A percentile compares a stretch with the other conserved stretches of the same genome.
Conservation (phyloP, 2,329 filamentous ascomycete species). For the Trichophyton benhamiae region DNA sequence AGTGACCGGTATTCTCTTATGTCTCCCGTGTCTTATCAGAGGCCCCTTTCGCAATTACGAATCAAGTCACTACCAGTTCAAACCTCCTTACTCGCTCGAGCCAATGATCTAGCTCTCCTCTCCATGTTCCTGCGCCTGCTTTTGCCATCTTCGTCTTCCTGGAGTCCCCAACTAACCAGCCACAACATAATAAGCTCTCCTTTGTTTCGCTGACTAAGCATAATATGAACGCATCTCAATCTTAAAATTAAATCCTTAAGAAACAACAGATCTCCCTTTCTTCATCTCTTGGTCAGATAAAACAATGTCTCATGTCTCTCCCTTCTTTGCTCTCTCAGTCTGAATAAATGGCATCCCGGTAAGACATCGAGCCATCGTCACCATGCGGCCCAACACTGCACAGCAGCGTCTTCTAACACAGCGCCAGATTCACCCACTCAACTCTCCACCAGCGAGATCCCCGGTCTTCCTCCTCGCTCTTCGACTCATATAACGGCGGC, state of each 20-base stretch:
- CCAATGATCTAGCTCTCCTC: not conserved
- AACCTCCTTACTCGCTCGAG: not conserved
- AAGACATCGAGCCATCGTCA: not conserved
- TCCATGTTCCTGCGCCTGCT: not conserved
- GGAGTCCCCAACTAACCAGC: not conserved
- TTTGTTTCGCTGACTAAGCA: not conserved
- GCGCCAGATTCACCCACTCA: conserved; percentile 51
- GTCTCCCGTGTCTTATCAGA: not conserved
- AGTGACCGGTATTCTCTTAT: not conserved
- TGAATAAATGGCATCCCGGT: conserved; percentile 14
- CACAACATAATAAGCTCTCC: not conserved
- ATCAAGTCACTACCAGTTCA: not conserved
- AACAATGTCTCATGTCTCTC: not conserved
- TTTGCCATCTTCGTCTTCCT: not conserved
- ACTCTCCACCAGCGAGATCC: conserved; percentile 56
- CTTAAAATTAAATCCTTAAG: not conserved
- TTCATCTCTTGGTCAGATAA: not conserved
- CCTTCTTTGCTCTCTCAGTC: not conserved
- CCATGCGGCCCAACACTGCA: not conserved
- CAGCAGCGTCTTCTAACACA: not conserved
- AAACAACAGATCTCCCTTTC: conserved; percentile 3
- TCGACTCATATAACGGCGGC: conserved; percentile 57
- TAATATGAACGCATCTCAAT: not conserved
- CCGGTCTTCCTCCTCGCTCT: conserved; percentile 59
- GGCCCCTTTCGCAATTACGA: not conserved